These are phyloP conservation scores for Fusarium albosuccineum DNA, from an alignment of 2,329 filamentous ascomycete species.

Conservation along the genomic window DNA sequence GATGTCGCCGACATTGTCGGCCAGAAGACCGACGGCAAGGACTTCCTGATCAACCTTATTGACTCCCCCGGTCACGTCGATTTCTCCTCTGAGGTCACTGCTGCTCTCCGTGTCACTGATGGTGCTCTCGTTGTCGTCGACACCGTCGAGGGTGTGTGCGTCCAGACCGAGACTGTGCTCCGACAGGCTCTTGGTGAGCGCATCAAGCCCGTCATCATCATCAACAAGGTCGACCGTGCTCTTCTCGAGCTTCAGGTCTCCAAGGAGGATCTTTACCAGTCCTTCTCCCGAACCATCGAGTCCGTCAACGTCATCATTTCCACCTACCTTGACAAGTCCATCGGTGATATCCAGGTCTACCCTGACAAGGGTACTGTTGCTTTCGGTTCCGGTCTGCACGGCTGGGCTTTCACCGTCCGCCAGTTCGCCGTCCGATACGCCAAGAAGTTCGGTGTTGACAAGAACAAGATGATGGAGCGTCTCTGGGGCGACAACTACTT, in stretches of 20 bases:
- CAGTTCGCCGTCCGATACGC: conserved; percentile 96
- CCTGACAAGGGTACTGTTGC: conserved; percentile 97
- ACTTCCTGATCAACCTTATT: conserved; percentile 99
- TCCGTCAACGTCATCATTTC: conserved; percentile 99
- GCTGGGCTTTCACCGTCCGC: conserved; percentile 99
- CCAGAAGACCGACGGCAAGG: conserved; percentile 88
- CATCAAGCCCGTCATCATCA: conserved; percentile 99
- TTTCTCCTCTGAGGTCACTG: conserved; percentile 99
- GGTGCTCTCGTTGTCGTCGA: conserved; percentile 99
- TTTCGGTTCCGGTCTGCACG: conserved; percentile 99
- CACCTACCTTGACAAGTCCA: conserved; percentile 96
- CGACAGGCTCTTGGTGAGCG: conserved; percentile 99
- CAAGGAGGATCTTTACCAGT: conserved; percentile 99
- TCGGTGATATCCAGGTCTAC: conserved; percentile 99
- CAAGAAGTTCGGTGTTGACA: conserved; percentile 99
- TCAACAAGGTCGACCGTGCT: conserved; percentile 99
- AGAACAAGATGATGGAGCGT: conserved; percentile 99
- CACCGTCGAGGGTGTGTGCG: conserved; percentile 99
- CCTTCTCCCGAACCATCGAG: conserved; percentile 99
- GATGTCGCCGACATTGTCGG: conserved; percentile 95
- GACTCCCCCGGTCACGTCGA: conserved; percentile 99
- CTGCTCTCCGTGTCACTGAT: conserved; percentile 99
- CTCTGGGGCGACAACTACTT: conserved; percentile 99
- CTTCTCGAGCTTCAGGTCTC: conserved; percentile 98
- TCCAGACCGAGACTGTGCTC: conserved; percentile 99